These are phyloP conservation scores for Ceratocystis papillata DNA, from an alignment of 2,329 filamentous ascomycete species.

Conservation along the genomic window DNA sequence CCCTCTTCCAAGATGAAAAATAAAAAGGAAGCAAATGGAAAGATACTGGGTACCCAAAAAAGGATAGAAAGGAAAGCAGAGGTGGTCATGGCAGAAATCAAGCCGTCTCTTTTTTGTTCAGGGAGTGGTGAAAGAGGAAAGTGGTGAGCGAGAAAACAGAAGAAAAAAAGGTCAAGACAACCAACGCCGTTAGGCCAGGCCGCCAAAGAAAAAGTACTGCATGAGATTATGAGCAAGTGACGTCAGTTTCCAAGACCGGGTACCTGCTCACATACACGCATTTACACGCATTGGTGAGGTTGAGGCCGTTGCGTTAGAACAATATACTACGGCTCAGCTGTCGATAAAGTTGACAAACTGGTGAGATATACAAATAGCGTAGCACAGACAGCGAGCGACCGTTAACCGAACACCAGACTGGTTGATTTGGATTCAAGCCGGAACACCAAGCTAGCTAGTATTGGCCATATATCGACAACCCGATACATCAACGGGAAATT, in stretches of 20 bases:
- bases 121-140: neutral
- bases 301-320: neutral
- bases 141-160: neutral
- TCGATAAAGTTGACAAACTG: neutral
- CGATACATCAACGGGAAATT: constrained; percentile 9
- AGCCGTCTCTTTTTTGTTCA: neutral
- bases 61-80: constrained; percentile 6
- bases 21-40: constrained; percentile 13
- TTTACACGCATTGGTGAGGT: neutral
- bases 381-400: neutral
- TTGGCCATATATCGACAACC: constrained; percentile 14
- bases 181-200: constrained; percentile 9
- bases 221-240: neutral
- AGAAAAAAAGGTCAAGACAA: constrained; percentile 17
- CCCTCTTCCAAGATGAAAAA: neutral
- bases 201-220: neutral
- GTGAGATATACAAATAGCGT: neutral
- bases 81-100: neutral
- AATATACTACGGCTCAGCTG: neutral
- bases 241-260: neutral
- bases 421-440: constrained; percentile 11
- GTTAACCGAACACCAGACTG: neutral
- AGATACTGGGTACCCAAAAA: constrained; percentile 1
- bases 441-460: constrained; percentile 4
- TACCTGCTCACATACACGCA: neutral